phyloP scores from a whole-genome alignment of 805 yeast genomes.

The Candida railenensis region DNA sequence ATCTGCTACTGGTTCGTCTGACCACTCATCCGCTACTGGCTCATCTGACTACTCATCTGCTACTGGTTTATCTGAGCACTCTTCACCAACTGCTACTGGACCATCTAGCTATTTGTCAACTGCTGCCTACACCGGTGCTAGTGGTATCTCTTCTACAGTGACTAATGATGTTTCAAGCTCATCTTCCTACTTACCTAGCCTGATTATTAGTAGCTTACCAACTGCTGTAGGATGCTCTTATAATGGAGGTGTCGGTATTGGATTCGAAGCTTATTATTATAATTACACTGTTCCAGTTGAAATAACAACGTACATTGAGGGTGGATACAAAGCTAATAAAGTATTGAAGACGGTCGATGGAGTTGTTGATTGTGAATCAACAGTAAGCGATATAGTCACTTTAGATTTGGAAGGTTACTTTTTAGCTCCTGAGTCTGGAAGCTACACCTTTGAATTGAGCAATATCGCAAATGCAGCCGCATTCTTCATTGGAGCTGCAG shows the following conservation, averaged over 20 bases:
- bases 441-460: conserved; percentile 18
- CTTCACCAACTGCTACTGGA: no score
- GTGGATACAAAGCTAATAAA: no score
- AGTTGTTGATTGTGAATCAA: no score
- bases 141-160: not conserved
- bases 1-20: no score
- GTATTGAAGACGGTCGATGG: no score
- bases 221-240: conserved; percentile 1
- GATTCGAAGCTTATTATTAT: not conserved
- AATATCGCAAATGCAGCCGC: conserved; percentile 27
- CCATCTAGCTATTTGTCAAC: no score
- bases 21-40: no score
- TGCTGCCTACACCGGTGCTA: conserved; percentile 1
- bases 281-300: conserved; percentile 1
- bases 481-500: conserved; percentile 25
- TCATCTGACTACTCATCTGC: no score
- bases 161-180: conserved; percentile 9
- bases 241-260: conserved; percentile 6
- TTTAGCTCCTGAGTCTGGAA: conserved; percentile 22
- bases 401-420: conserved; percentile 18
- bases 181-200: not conserved
- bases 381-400: no score
- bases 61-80: no score
- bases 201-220: not conserved
- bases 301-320: not conserved